These are phyloP conservation scores for Pichia deserticola DNA, from an alignment of 805 yeast genomes.

Conservation along the genomic window DNA sequence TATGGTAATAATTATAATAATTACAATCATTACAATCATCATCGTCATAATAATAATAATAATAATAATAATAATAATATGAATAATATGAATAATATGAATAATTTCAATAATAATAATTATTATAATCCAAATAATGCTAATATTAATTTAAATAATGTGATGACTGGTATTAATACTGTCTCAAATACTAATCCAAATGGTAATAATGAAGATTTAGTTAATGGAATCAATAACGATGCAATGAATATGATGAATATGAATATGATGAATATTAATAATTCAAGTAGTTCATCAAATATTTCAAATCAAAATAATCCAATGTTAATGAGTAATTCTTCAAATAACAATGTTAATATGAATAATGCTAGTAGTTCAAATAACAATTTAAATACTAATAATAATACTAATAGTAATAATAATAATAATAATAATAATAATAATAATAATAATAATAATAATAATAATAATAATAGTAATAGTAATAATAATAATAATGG, in stretches of 20 bases:
- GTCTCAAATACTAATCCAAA: not conserved
- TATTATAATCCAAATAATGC: not conserved
- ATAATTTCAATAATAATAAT: not conserved
- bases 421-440: slow-evolving; percentile 1
- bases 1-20: not conserved
- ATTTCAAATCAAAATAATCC: not conserved
- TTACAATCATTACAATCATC: slow-evolving; percentile 5
- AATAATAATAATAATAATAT: not conserved
- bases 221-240: not conserved
- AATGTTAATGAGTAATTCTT: not conserved
- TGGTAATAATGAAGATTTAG: not conserved
- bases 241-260: slow-evolving; percentile 1
- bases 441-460: not conserved
- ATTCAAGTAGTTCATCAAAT: not conserved
- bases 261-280: slow-evolving; percentile 1
- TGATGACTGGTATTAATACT: not conserved
- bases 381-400: not conserved
- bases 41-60: slow-evolving; percentile 5
- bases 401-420: not conserved
- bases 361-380: not conserved
- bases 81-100: not conserved
- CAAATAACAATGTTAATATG: not conserved
- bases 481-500: not conserved
- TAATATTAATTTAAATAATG: not conserved
- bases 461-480: not conserved